These are phyloP conservation scores for Elsinoe necatrix DNA, from an alignment of 2,329 filamentous ascomycete species.

Conservation along the genomic window DNA sequence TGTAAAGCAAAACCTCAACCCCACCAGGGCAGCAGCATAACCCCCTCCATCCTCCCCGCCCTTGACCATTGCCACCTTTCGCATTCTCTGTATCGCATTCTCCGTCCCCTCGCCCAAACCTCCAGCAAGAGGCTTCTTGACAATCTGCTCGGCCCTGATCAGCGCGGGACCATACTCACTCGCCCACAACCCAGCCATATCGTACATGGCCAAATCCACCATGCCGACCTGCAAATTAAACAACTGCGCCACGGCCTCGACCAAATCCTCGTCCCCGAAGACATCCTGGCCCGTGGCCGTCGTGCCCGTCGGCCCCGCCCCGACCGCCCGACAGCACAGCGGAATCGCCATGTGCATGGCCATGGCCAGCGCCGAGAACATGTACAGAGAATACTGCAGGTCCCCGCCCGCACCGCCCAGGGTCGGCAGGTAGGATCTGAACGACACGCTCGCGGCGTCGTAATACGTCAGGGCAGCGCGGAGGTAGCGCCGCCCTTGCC, in stretches of 20 bases:
- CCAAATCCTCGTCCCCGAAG: background rate
- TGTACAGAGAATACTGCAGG: conserved; percentile 8
- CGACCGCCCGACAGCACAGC: conserved; percentile 1
- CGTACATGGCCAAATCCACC: background rate
- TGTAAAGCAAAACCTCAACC: conserved; percentile 3
- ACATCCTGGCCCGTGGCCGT: background rate
- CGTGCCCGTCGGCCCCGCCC: background rate
- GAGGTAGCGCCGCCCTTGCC: background rate
- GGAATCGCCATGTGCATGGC: conserved; percentile 1
- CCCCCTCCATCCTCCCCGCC: background rate
- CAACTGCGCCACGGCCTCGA: background rate
- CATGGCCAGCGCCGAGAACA: conserved; percentile 7
- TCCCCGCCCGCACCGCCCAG: background rate
- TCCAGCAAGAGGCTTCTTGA: background rate
- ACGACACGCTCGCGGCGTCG: background rate
- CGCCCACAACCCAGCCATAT: background rate
- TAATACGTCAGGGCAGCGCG: conserved; percentile 3
- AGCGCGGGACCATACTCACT: conserved; percentile 4
- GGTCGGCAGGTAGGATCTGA: background rate
- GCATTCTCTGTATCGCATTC: background rate
- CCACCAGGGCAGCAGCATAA: background rate
- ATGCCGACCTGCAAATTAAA: conserved; percentile 4
- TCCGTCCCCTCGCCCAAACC: background rate
- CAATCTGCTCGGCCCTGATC: background rate
- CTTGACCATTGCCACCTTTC: background rate